A percentile compares a stretch with the other conserved stretches of the same genome.
These are phyloP conservation scores for Kodamaea derodonti DNA, from an alignment of 1,139 yeast species.

Conservation along the genomic window DNA sequence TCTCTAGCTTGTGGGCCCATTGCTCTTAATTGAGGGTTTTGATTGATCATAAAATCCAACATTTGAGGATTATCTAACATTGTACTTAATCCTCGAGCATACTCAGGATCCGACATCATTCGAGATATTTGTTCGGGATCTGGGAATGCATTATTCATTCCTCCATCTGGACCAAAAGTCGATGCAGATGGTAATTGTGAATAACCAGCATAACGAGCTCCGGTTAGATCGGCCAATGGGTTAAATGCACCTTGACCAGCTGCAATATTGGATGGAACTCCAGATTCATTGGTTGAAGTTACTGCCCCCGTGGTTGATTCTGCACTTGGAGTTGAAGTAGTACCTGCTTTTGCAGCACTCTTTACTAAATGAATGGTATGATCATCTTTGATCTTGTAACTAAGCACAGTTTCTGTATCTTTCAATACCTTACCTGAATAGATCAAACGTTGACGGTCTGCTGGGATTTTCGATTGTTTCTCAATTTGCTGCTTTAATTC, in stretches of 20 bases:
- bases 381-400: slow-evolving; percentile 79
- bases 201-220: slow-evolving; percentile 94
- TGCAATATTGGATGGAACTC: slow-evolving; percentile 70
- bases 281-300: slow-evolving; percentile 10
- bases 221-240: slow-evolving; percentile 87
- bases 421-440: slow-evolving; percentile 92
- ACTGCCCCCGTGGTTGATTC: slow-evolving; percentile 14
- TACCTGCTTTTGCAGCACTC: slow-evolving; percentile 42
- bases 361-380: slow-evolving; percentile 88
- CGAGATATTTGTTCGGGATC: slow-evolving; percentile 68
- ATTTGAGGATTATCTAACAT: slow-evolving; percentile 76
- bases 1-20: slow-evolving; percentile 90
- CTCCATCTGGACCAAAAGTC: slow-evolving; percentile 95
- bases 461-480: slow-evolving; percentile 58
- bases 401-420: slow-evolving; percentile 68
- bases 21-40: slow-evolving; percentile 76
- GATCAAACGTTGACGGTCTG: slow-evolving; percentile 77
- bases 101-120: slow-evolving; percentile 77
- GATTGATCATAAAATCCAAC: slow-evolving; percentile 79
- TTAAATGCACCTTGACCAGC: slow-evolving; percentile 89
- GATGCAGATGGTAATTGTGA: slow-evolving; percentile 83
- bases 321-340: slow-evolving; percentile 16
- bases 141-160: slow-evolving; percentile 66
- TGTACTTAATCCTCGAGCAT: slow-evolving; percentile 77
- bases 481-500: slow-evolving; percentile 70